Percentiles rank a stretch among this genome's conserved stretches.
Conservation (phyloP, 2,329 filamentous ascomycete species). For the Xylariaceae sp. region DNA sequence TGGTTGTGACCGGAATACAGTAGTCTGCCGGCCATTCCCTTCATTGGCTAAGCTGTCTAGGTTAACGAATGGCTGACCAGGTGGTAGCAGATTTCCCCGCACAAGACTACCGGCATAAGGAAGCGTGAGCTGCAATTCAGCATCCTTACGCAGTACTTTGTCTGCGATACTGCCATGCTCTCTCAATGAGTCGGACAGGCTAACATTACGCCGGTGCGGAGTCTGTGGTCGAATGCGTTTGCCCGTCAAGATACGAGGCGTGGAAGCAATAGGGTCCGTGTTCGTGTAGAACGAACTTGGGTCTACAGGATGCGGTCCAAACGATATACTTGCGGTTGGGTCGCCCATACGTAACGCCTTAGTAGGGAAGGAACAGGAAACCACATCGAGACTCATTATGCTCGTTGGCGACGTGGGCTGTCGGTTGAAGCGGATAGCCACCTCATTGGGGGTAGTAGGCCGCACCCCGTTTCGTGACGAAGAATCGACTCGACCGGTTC, state of each 20-base stretch:
- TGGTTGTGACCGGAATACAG: slow-evolving; percentile 42
- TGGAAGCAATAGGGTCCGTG: slow-evolving; percentile 49
- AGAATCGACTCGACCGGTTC: slow-evolving; percentile 44
- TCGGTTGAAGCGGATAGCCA: slow-evolving; percentile 29
- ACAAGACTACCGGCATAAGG: slow-evolving; percentile 79
- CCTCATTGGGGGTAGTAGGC: slow-evolving; percentile 43
- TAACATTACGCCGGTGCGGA: slow-evolving; percentile 78
- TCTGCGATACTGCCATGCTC: slow-evolving; percentile 53
- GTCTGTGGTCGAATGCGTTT: slow-evolving; percentile 53
- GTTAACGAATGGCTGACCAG: slow-evolving; percentile 74
- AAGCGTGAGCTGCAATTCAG: slow-evolving; percentile 55
- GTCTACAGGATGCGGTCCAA: slow-evolving; percentile 53
- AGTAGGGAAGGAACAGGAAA: slow-evolving; percentile 59
- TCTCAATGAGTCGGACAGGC: slow-evolving; percentile 76
- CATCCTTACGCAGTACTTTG: slow-evolving; percentile 46
- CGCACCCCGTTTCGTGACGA: slow-evolving; percentile 38
- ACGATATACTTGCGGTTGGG: slow-evolving; percentile 36
- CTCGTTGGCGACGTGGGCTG: slow-evolving; percentile 49
- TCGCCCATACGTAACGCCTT: slow-evolving; percentile 42
- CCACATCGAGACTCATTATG: slow-evolving; percentile 53
- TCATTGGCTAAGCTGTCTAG: slow-evolving; percentile 48
- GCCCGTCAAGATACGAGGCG: slow-evolving; percentile 52
- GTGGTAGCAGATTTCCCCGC: slow-evolving; percentile 77
- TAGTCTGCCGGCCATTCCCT: slow-evolving; percentile 48
- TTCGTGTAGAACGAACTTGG: slow-evolving; percentile 44